phyloP scores from a whole-genome alignment of 2,329 filamentous ascomycete species.

The Fusarium cicatricum region DNA sequence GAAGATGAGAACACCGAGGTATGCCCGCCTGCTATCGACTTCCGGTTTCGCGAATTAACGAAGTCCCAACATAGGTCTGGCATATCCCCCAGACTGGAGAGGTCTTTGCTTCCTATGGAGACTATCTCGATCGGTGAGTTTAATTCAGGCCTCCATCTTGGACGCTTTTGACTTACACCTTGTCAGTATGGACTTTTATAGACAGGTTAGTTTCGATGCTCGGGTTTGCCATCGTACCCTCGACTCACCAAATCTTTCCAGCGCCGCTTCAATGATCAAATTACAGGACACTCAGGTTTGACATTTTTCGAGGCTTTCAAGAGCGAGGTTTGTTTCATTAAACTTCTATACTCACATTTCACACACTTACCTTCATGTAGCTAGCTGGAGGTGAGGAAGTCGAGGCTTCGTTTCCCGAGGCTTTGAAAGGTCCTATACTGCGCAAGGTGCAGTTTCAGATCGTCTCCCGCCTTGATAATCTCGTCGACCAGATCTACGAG shows the following conservation, averaged over 20 bases:
- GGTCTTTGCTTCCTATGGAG: slow-evolving; percentile 87
- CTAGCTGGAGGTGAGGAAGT: slow-evolving; percentile 85
- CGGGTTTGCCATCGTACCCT: slow-evolving; percentile 4
- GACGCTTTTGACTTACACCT: slow-evolving; percentile 22
- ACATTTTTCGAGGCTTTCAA: slow-evolving; percentile 92
- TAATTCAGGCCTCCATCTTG: slow-evolving; percentile 17
- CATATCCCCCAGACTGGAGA: slow-evolving; percentile 90
- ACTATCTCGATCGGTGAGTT: slow-evolving; percentile 81
- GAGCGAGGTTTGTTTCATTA: slow-evolving; percentile 75
- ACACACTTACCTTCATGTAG: slow-evolving; percentile 52
- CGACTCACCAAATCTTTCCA: slow-evolving; percentile 48
- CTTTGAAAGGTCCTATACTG: slow-evolving; percentile 88
- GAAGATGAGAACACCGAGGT: slow-evolving; percentile 87
- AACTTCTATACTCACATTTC: not conserved
- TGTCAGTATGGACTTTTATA: slow-evolving; percentile 88
- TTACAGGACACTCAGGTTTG: slow-evolving; percentile 90
- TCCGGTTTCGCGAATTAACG: slow-evolving; percentile 16
- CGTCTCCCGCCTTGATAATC: slow-evolving; percentile 85
- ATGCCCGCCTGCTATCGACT: slow-evolving; percentile 41
- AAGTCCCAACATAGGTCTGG: slow-evolving; percentile 73
- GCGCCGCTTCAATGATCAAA: slow-evolving; percentile 93
- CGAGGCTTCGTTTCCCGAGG: slow-evolving; percentile 89
- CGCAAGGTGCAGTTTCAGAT: slow-evolving; percentile 92
- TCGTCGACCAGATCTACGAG: slow-evolving; percentile 73
- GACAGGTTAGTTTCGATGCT: slow-evolving; percentile 68